Conservation (phyloP, 1,284 basidiomycete species). For the Leccinum subspadiceum region DNA sequence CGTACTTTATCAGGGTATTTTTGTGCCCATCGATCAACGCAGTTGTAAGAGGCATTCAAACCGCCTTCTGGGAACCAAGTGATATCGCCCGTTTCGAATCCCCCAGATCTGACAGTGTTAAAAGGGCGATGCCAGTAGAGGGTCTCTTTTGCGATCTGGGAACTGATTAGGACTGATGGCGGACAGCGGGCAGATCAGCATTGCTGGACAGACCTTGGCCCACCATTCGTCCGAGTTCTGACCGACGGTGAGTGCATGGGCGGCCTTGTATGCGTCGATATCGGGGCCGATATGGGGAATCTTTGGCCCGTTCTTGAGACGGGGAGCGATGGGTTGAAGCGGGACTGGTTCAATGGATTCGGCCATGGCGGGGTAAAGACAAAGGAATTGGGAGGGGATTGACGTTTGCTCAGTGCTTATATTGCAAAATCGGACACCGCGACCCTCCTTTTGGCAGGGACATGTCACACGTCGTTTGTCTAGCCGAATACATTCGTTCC, state of each 20-base stretch:
- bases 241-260: conserved; percentile 73
- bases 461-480: conserved; percentile 10
- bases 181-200: conserved; percentile 1
- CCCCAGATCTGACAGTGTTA: conserved; percentile 83
- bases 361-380: conserved; percentile 21
- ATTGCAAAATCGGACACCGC: conserved; percentile 12
- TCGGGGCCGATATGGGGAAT: conserved; percentile 76
- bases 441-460: conserved; percentile 16
- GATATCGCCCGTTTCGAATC: conserved; percentile 86
- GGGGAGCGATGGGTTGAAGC: conserved; percentile 66
- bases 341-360: conserved; percentile 33
- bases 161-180: background rate
- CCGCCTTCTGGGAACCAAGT: conserved; percentile 94
- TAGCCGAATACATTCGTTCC: background rate
- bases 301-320: conserved; percentile 57
- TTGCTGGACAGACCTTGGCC: conserved; percentile 60
- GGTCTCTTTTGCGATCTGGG: conserved; percentile 74
- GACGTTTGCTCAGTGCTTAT: conserved; percentile 14
- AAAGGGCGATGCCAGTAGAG: conserved; percentile 93
- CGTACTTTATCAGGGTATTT: conserved; percentile 84
- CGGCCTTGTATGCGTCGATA: conserved; percentile 65
- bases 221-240: conserved; percentile 83
- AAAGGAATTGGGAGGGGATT: background rate
- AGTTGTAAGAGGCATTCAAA: conserved; percentile 94
- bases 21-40: conserved; percentile 95